phyloP scores from a whole-genome alignment of 1,139 yeast species.

The Nakaseomyces uthaithaninus region DNA sequence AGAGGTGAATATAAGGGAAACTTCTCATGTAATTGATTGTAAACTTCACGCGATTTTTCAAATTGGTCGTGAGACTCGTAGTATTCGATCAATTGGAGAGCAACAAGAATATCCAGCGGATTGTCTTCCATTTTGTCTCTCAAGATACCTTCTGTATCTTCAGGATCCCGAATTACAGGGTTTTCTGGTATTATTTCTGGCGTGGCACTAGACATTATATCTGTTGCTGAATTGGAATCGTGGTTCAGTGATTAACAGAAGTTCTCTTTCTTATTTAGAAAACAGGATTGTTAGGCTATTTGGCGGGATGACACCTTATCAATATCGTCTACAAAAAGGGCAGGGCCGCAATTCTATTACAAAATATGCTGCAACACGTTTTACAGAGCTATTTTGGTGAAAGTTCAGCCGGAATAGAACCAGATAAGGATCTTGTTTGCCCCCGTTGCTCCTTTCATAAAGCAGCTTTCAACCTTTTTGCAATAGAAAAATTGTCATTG shows the following conservation, averaged over 20 bases:
- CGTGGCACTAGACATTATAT: slow-evolving; percentile 4
- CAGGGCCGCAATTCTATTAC: too few species aligned
- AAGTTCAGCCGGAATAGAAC: too few species aligned
- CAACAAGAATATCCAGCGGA: slow-evolving; percentile 48
- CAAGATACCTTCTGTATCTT: slow-evolving; percentile 13
- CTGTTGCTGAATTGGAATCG: not conserved
- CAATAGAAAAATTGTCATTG: too few species aligned
- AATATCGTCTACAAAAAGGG: too few species aligned
- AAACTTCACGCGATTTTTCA: slow-evolving; percentile 53
- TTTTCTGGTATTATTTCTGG: slow-evolving; percentile 11
- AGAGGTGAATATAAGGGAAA: slow-evolving; percentile 59
- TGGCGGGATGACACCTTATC: too few species aligned
- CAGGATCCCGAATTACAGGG: slow-evolving; percentile 7
- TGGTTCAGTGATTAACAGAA: slow-evolving; percentile 10
- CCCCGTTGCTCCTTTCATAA: too few species aligned
- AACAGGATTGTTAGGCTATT: not conserved
- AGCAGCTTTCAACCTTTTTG: too few species aligned
- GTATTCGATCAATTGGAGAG: slow-evolving; percentile 51
- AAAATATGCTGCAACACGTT: too few species aligned
- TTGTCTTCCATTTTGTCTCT: slow-evolving; percentile 23
- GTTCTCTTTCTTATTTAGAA: too few species aligned
- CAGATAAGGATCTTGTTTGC: too few species aligned
- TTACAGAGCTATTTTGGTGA: too few species aligned
- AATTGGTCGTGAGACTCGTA: slow-evolving; percentile 52
- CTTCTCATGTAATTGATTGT: slow-evolving; percentile 50